A percentile compares a stretch with the other conserved stretches of the same genome.
Conservation (phyloP, 805 yeast species). For the Suhomyces faveliae region DNA sequence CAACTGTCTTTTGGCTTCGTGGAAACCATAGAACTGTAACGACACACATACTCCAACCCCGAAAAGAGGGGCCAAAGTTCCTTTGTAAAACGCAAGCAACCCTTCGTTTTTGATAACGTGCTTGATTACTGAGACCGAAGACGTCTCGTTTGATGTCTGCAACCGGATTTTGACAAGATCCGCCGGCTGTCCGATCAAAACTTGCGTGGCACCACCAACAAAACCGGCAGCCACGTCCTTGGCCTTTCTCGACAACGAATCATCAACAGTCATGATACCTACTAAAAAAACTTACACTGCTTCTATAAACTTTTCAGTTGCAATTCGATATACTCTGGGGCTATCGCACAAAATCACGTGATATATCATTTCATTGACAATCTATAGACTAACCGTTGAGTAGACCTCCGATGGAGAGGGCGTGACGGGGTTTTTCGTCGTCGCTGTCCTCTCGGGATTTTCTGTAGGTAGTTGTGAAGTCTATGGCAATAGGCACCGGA, state of each 20-base stretch:
- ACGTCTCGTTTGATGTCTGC: constrained; percentile 34
- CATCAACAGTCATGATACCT: constrained; percentile 29
- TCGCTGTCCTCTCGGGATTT: neutral
- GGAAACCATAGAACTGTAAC: constrained; percentile 68
- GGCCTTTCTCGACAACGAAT: constrained; percentile 34
- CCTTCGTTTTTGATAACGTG: constrained; percentile 43
- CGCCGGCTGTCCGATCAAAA: constrained; percentile 47
- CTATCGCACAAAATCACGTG: constrained; percentile 17
- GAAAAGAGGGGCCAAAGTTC: constrained; percentile 43
- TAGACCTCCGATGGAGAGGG: constrained; percentile 41
- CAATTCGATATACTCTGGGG: neutral
- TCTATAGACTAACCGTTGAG: constrained; percentile 25
- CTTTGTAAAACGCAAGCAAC: constrained; percentile 43
- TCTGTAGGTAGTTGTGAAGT: constrained; percentile 22
- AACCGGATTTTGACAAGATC: constrained; percentile 44
- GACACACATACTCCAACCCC: constrained; percentile 66
- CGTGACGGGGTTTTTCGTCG: constrained; percentile 15
- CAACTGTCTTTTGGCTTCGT: constrained; percentile 62
- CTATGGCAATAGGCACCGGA: constrained; percentile 24
- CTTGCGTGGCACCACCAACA: constrained; percentile 48
- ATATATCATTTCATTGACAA: neutral
- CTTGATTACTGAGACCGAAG: constrained; percentile 33
- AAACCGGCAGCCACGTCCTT: constrained; percentile 47
- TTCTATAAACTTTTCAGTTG: neutral
- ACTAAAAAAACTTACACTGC: too few species aligned